Conservation (phyloP, 768 basidiomycete genomes). For the Amanita brunnescens region DNA sequence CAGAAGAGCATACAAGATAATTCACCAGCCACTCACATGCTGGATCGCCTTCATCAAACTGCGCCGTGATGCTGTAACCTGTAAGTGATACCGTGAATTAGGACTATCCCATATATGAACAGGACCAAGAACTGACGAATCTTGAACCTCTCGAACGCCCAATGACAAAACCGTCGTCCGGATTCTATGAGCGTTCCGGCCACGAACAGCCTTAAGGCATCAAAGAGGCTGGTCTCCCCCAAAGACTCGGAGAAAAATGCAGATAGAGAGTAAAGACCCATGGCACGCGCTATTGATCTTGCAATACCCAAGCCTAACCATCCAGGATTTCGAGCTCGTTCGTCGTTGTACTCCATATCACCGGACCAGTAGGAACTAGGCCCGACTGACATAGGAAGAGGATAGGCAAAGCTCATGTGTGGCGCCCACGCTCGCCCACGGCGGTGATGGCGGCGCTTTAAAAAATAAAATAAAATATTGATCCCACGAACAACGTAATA, state of each 20-base stretch:
- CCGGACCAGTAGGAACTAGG: too few species aligned
- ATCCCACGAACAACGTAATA: too few species aligned
- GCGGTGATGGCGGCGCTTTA: too few species aligned
- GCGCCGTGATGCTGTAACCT: slow-evolving; percentile 38
- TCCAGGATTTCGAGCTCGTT: background rate
- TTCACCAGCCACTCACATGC: slow-evolving; percentile 41
- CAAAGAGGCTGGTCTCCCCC: slow-evolving; percentile 13
- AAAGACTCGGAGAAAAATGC: slow-evolving; percentile 16
- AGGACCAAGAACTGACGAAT: slow-evolving; percentile 23
- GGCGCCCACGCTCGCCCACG: too few species aligned
- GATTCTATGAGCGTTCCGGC: slow-evolving; percentile 30
- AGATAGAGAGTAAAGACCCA: slow-evolving; percentile 29
- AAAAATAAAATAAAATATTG: too few species aligned
- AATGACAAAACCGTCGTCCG: slow-evolving; percentile 24
- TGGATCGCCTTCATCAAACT: slow-evolving; percentile 38
- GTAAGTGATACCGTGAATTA: background rate
- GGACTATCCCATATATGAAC: background rate
- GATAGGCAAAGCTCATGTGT: too few species aligned
- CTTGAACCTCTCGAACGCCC: slow-evolving; percentile 26
- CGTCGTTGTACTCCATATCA: background rate
- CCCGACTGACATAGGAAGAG: too few species aligned
- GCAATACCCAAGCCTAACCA: background rate
- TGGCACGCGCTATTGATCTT: slow-evolving; percentile 17
- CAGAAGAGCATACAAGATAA: slow-evolving; percentile 27
- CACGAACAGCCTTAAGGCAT: slow-evolving; percentile 22